Percentiles rank a stretch among this genome's conserved stretches.
phyloP scores from a whole-genome alignment of 1,284 basidiomycete genomes.

The Cerioporus squamosus region DNA sequence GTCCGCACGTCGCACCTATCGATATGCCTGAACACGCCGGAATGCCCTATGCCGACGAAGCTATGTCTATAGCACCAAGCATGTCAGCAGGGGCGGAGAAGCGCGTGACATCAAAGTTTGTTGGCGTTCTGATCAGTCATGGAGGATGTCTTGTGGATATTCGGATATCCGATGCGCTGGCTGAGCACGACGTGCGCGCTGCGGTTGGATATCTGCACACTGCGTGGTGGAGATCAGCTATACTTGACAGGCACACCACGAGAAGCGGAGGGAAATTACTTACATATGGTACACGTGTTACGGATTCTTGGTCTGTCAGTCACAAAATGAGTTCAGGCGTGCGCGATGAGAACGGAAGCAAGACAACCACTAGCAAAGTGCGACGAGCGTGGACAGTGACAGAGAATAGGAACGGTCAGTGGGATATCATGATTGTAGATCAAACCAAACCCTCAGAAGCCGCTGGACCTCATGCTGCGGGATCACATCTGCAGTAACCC shows the following conservation, averaged over 20 bases:
- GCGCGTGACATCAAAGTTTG: not conserved
- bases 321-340: not conserved
- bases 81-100: too few species aligned
- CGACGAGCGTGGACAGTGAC: not conserved
- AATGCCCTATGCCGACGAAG: not conserved
- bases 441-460: constrained; percentile 1
- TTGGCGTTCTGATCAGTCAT: constrained; percentile 1
- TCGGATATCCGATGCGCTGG: not conserved
- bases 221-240: not conserved
- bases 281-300: not conserved
- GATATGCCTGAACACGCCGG: not conserved
- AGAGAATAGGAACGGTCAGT: constrained; percentile 1
- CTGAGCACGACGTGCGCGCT: not conserved
- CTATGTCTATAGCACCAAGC: not conserved
- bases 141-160: not conserved
- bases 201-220: not conserved
- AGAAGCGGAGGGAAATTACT: not conserved
- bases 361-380: not conserved
- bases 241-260: too few species aligned
- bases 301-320: not conserved
- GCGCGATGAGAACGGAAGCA: not conserved
- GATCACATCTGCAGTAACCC: not conserved
- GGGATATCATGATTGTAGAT: not conserved
- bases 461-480: not conserved
- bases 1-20: not conserved